A percentile compares a stretch with the other conserved stretches of the same genome.
Conservation (phyloP, 192 early-diverging fungal genomes). For the Paraglomus brasilianum region DNA sequence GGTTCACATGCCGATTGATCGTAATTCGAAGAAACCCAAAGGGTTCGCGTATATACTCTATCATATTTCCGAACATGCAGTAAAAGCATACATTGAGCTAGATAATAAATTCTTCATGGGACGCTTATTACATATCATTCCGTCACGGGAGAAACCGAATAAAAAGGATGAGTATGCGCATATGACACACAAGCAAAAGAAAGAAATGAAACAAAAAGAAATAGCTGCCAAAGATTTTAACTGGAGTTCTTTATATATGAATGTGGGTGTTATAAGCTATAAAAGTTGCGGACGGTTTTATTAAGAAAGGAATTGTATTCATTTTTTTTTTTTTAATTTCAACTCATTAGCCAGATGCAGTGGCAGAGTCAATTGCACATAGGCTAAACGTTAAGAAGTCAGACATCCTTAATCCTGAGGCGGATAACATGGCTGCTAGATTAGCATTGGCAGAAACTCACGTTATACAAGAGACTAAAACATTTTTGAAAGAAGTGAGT, state of each 20-base stretch:
- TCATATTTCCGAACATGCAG: slow-evolving; percentile 89
- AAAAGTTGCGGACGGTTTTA: neutral
- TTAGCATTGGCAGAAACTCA: slow-evolving; percentile 98
- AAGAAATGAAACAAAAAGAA: slow-evolving; percentile 77
- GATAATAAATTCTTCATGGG: slow-evolving; percentile 91
- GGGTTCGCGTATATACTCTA: slow-evolving; percentile 92
- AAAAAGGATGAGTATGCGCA: slow-evolving; percentile 54
- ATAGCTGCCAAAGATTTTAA: slow-evolving; percentile 82
- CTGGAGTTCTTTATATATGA: slow-evolving; percentile 98
- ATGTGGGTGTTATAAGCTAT: slow-evolving; percentile 68
- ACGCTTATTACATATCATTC: slow-evolving; percentile 83
- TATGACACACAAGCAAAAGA: slow-evolving; percentile 63
- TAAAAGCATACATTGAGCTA: slow-evolving; percentile 79
- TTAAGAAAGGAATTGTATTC: neutral
- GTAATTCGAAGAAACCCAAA: slow-evolving; percentile 89
- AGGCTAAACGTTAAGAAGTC: slow-evolving; percentile 86
- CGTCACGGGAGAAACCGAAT: slow-evolving; percentile 83
- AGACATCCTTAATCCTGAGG: slow-evolving; percentile 86
- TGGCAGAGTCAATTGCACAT: slow-evolving; percentile 94
- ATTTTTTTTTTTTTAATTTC: neutral
- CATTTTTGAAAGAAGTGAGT: slow-evolving; percentile 71
- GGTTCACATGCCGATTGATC: slow-evolving; percentile 92
- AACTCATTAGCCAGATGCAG: slow-evolving; percentile 71
- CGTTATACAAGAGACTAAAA: slow-evolving; percentile 92
- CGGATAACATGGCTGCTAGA: slow-evolving; percentile 88